Base-by-base conservation (phyloP, 2,329 filamentous ascomycete genomes). In the Talaromyces sp. region DNA sequence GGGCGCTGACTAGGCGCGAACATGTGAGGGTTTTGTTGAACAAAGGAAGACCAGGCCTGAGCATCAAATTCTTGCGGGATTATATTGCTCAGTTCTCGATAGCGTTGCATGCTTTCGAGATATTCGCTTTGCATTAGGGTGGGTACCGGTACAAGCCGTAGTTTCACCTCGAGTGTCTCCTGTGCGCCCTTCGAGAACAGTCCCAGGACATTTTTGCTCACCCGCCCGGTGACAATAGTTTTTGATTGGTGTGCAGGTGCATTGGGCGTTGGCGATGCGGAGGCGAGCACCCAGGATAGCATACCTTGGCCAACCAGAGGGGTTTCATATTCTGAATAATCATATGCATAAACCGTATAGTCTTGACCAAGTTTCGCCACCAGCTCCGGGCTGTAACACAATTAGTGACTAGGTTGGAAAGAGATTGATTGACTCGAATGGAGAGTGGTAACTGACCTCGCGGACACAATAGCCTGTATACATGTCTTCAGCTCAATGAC, bases 311-410 rank as follows among this genome's bases (percentile, higher is more conserved):
- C 95, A 27, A 97, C 94, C 64, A 98, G 84, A 62, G 96, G 95
- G 19, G 89, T 92, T 74, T 97, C 93, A 69, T 91, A 91, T 79
- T 99, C 95, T 13, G 95, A 97, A 77, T 94, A 98, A 78, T 99
- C 95, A 81, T 92, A 92, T 35, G 94, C 93, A 79, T 99, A 99
- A 64, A 99, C 89, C n/a, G 93, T 95, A 79, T 95, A 99, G 80
- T 99, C 93, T 77, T 86, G 80, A 79, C 90, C 84, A 67, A 89
- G 75, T 82, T 90, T 83, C 74, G 87, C 86, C 56, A 93, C 82
- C 54, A 99, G 85, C 79, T 99, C 95, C 43, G 95, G 95, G 75
- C 95, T 98, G 66, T 52, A 64, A 37, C n/a, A 8, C 31, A 25
- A 13, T 19, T 50, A 67, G 61, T 39, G 25, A 62, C 31, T 37